Base-by-base conservation (phyloP, 805 yeast species). In the Candida tibetensis region DNA sequence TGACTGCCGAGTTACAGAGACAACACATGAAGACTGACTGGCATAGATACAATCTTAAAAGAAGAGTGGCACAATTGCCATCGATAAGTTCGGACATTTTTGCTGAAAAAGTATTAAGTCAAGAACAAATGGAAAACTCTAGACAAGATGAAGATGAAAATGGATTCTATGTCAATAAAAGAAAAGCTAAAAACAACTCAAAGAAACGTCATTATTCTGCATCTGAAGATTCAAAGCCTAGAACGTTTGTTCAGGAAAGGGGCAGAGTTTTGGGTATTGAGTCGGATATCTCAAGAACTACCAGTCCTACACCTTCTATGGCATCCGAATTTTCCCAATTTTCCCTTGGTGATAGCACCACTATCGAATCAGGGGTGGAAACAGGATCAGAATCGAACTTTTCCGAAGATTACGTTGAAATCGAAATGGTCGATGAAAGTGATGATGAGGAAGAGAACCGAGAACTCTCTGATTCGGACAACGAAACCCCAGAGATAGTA, bases 1-100 rank as follows among this genome's bases (percentile, higher is more conserved):
- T 82, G 30, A 71, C 81, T 26, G 82, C 95, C n/a, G 93, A 82
- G 45, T 71, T 81, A 41, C 99, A 93, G 65, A 74, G 98, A 45
- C 75, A 74, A 47, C 99, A 93, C 59, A 93, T 93, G 99, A 88
- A 86, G 58, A 82, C 96, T 2, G 99, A 93, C 40, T 93, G 99
- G 99, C 99, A 93, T 58, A 76, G 99, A 46, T 93, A 93, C 62
- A 93, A 93, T 55, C 73, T 93, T 55, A 93, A 93, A 58, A 79
- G 99, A 65, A 77, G 96, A 52, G 96, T 93, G 22, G 95, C 96
- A 1, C 66, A 64, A 42, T 56, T 71, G 46, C 74, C 76, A 2
- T 55, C 71, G 13, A 66, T 71, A 18, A 60, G 64, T 36, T 72
- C 72, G 33, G 71, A 61, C n/a, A 51, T 61, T n/a, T 69, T 69